A percentile compares a stretch with the other conserved stretches of the same genome.
Evolutionary conservation across 495 filamentous ascomycete species (phyloP).

Genomic region (Hypoxylon trugodes): DNA sequence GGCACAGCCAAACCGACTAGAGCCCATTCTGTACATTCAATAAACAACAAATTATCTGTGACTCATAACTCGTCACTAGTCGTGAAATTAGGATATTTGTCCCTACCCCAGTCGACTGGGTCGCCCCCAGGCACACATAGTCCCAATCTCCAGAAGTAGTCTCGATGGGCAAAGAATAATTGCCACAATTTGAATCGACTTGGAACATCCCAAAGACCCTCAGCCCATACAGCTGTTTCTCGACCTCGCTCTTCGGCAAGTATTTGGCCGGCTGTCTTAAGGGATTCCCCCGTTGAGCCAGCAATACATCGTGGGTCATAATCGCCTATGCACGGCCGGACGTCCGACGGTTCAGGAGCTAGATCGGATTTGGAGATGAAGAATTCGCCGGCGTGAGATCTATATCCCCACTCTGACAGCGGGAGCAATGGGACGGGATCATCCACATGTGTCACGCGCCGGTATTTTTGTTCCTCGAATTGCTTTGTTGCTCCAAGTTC

Average conservation of each 20-base stretch:
- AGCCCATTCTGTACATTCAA: constrained; percentile 10
- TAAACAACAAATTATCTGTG: neutral
- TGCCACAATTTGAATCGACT: constrained; percentile 80
- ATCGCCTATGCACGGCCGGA: constrained; percentile 75
- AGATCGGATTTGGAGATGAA: constrained; percentile 78
- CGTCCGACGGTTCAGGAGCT: constrained; percentile 69
- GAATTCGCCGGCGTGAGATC: constrained; percentile 83
- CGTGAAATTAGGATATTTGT: constrained; percentile 45
- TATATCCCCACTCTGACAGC: constrained; percentile 85
- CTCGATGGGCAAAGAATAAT: constrained; percentile 91
- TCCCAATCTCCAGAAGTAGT: constrained; percentile 95
- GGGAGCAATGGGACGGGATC: constrained; percentile 93
- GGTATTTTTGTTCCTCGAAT: constrained; percentile 59
- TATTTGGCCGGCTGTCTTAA: constrained; percentile 23
- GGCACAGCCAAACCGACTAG: constrained; percentile 1
- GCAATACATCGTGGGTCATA: constrained; percentile 75
- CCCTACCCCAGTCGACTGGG: constrained; percentile 69
- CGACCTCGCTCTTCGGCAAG: constrained; percentile 29
- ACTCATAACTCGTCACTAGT: constrained; percentile 42
- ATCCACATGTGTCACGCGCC: constrained; percentile 82
- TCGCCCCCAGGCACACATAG: constrained; percentile 89
- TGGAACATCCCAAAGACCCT: constrained; percentile 57
- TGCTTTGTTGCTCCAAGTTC: constrained; percentile 47
- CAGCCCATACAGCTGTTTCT: constrained; percentile 23
- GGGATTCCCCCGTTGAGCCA: constrained; percentile 55